Evolutionary conservation across 371 early-diverging fungal species (phyloP), one percentile per base, ranked within the genome.

Genomic region (Actinomortierella ambigua): DNA sequence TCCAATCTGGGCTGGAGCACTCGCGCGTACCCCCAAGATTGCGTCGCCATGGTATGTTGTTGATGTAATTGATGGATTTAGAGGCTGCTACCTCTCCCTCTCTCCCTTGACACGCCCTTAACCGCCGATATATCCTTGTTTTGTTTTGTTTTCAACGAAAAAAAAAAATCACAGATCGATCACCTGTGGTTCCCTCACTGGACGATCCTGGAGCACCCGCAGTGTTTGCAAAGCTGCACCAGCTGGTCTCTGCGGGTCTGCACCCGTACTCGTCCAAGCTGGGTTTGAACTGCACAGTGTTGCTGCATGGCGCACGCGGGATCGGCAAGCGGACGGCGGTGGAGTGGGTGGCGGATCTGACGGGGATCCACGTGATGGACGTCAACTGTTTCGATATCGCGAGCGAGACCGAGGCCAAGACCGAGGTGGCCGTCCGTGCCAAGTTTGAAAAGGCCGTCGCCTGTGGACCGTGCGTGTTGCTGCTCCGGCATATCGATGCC

Each of bases 221-320:
- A 28, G 63, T 66, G 17, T 71, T 71, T 53, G 41, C 76, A 11
- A 70, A 84, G 51, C 59, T 90, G 5, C 64, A 78, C 34, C 82
- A 87, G 43, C 57, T 91, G 3, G 71, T 91, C 0, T 82, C 86
- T 2, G 87, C 94, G 0, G 88, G 89, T 23, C 75, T 94, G 15
- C 92, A 94, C 73, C 91, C 92, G 14, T 75, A 88, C 20, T 86
- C 93, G 0, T 68, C 83, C 15, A 78, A 86, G 27, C 85, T 90
- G 29, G 85, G 87, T 15, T 73, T 94, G 22, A 82, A 84, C 3
- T 92, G 93, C 58, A 87, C 90, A 1, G 84, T 90, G 0, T 65
- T 96, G 42, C 62, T 95, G 17, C 88, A 90, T 56, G 96, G 97
- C 13, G 83, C 90, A 14, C 79, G 90, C 3, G 97, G 97, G n/a